Conservation (phyloP, 2,329 filamentous ascomycete species). For the Apiospora pterosperma region DNA sequence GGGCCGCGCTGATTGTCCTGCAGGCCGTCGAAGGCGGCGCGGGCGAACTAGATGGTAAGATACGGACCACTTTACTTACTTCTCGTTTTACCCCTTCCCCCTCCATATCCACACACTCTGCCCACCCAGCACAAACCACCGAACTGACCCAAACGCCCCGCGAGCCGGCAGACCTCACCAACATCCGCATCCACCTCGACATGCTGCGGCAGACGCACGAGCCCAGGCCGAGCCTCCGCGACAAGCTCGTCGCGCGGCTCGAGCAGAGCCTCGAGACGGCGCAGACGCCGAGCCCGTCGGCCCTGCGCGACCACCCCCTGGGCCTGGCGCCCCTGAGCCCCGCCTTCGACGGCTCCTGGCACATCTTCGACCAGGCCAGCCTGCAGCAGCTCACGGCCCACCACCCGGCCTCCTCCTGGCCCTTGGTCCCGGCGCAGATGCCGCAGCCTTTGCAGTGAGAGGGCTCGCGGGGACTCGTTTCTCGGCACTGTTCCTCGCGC, state of each 20-base stretch:
- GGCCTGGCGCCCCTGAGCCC: slow-evolving; percentile 9
- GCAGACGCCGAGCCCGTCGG: slow-evolving; percentile 15
- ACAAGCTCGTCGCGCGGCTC: slow-evolving; percentile 19
- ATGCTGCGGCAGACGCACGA: slow-evolving; percentile 26
- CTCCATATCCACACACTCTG: not conserved
- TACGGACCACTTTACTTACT: no score
- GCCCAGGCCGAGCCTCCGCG: slow-evolving; percentile 20
- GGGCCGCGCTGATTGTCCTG: slow-evolving; percentile 40
- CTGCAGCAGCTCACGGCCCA: slow-evolving; percentile 14
- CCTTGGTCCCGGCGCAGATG: not conserved
- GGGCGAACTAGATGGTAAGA: slow-evolving; percentile 34
- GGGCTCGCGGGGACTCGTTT: no score
- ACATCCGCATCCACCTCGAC: slow-evolving; percentile 25
- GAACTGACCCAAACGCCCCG: not conserved
- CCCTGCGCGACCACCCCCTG: slow-evolving; percentile 9
- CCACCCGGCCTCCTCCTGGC: slow-evolving; percentile 7
- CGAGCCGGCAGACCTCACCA: slow-evolving; percentile 20
- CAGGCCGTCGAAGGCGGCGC: slow-evolving; percentile 37
- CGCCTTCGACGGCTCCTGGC: slow-evolving; percentile 20
- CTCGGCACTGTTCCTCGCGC: no score
- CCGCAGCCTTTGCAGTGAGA: not conserved
- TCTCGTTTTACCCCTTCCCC: not conserved
- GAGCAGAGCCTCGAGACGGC: slow-evolving; percentile 23
- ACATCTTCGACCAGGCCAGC: slow-evolving; percentile 24
- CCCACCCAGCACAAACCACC: not conserved